Conservation (phyloP, 2,329 filamentous ascomycete species). For the Fusarium floridanum region DNA sequence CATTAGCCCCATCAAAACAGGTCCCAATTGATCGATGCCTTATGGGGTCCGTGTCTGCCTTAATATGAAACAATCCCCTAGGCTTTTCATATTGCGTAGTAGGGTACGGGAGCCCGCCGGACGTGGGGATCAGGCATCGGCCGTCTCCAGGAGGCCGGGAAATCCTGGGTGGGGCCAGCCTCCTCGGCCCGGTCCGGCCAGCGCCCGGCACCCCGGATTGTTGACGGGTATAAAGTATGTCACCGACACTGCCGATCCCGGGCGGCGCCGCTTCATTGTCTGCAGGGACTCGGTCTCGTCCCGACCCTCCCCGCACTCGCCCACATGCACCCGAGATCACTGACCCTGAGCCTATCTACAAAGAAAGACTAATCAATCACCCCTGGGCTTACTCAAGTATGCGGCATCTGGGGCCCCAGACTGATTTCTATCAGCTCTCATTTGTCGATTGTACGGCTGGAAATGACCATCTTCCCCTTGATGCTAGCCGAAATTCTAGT, state of each 20-base stretch:
- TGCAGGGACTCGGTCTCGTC: constrained; percentile 28
- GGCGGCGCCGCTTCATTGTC: constrained; percentile 19
- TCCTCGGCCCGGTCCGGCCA: constrained; percentile 44
- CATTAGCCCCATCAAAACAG: not conserved
- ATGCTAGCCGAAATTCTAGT: not conserved
- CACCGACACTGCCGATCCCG: constrained; percentile 28
- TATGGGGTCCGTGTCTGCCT: not conserved
- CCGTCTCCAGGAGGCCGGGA: constrained; percentile 27
- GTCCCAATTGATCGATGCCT: not conserved
- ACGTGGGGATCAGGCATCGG: constrained; percentile 27
- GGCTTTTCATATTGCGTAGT: not conserved
- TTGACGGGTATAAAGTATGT: constrained; percentile 17
- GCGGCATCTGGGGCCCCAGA: not conserved
- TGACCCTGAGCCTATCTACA: not conserved
- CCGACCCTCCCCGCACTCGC: constrained; percentile 18
- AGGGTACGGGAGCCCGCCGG: constrained; percentile 4
- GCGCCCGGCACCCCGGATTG: constrained; percentile 23
- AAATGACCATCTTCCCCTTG: not conserved
- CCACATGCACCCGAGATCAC: constrained; percentile 15
- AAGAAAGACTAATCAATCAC: not conserved
- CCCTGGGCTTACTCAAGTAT: not conserved
- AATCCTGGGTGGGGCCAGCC: constrained; percentile 26
- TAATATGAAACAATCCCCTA: not conserved
- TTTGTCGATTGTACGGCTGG: not conserved
- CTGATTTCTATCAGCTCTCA: not conserved